Evolutionary conservation across 1,284 basidiomycete species (phyloP), one percentile per base, ranked within the genome.

Genomic region (Serendipita sp.): DNA sequence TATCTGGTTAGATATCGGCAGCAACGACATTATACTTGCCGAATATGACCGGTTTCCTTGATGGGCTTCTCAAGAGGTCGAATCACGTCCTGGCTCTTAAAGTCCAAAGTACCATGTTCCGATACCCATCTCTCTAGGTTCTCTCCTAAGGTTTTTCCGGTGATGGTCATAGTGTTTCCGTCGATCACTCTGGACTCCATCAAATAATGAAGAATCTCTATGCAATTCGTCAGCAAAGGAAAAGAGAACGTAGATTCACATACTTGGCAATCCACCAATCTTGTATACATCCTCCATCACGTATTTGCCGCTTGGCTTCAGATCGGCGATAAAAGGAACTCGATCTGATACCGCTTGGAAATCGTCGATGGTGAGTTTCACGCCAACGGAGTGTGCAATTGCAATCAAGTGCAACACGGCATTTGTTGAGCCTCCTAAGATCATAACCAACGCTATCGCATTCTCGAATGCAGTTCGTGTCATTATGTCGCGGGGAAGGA

Each of bases 401-500:
- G 92, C 93, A 69, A 94, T 88, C 65, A 95, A 77, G 73, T 95
- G 92, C 32, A 95, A 75, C 26, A 95, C 93, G 43, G 91, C 92
- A 71, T 95, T 95, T 45, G 92, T 95, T 12, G 92, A 94, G 47
- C 92, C 92, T 62, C 92, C 95, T 34, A 97, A 82, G 69, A 93
- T 87, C 88, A 97, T 95, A 13, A 90, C 92, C 61, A 97, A 75
- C 32, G 89, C 93, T 83, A 98, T 93, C 17, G 94, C 94, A 74
- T 97, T 97, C 76, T 98, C 94, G 69, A 98, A 97, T 2, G 94
- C 93, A 17, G 85, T 81, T 32, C 87, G 83, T 22, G 93, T 97
- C 93, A 98, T 97, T 74, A 98, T 97, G 71, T 98, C 88, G 60
- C 90, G 77, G 13, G 95, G 95, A 62, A 92, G 82, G 71, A 98